phyloP scores from a whole-genome alignment of 208 protist species.

The Sergeia podlipaevii region DNA sequence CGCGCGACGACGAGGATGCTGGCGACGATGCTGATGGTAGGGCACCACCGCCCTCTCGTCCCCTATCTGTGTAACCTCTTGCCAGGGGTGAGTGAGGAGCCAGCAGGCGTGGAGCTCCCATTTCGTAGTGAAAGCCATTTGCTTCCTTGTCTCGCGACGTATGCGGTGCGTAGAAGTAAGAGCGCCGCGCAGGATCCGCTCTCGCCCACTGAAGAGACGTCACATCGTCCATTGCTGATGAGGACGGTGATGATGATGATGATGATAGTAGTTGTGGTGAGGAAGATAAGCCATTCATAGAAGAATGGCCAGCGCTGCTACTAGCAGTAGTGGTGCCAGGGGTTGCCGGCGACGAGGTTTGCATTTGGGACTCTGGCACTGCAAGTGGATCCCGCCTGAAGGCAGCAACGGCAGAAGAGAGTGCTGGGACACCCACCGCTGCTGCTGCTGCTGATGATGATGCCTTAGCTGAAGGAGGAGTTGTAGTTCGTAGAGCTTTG shows the following conservation, averaged over 20 bases:
- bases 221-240: neutral
- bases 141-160: neutral
- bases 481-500: neutral
- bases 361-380: constrained; percentile 22
- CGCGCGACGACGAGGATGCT: neutral
- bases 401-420: neutral
- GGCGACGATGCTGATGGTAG: neutral
- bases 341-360: neutral
- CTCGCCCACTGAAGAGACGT: constrained; percentile 3
- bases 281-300: too few relatives aligned
- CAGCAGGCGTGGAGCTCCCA: neutral
- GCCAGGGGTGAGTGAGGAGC: neutral
- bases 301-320: too few relatives aligned
- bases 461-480: neutral
- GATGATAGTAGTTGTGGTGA: neutral
- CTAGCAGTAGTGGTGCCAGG: neutral
- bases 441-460: neutral
- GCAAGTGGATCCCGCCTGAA: constrained; percentile 19
- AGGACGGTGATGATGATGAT: constrained; percentile 3
- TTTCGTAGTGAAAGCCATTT: neutral
- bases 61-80: neutral
- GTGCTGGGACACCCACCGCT: neutral
- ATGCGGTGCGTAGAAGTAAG: constrained; percentile 25
- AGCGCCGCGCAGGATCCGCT: constrained; percentile 19
- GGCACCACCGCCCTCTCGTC: neutral